Evolutionary conservation across 306 rosid species (phyloP).

Genomic region (Quercus glauca): DNA sequence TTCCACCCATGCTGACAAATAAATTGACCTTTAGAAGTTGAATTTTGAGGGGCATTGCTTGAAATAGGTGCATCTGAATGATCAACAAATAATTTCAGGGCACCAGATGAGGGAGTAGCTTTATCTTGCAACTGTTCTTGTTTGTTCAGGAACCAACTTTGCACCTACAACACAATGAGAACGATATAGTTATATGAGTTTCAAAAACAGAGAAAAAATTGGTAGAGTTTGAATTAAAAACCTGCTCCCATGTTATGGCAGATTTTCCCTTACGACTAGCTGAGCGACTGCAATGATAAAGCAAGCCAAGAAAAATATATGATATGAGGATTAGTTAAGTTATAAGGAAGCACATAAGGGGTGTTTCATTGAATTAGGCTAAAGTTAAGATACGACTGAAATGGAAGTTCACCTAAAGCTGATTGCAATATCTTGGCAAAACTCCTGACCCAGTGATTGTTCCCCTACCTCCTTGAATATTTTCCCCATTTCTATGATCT

Average conservation of each 20-base stretch:
- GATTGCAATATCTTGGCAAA: constrained; percentile 37
- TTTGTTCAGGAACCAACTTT: constrained; percentile 41
- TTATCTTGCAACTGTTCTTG: constrained; percentile 20
- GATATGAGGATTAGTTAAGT: background rate
- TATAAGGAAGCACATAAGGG: background rate
- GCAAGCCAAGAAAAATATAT: background rate
- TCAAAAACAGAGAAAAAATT: background rate
- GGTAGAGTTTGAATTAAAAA: background rate
- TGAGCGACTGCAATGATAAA: constrained; percentile 25
- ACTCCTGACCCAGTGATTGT: constrained; percentile 28
- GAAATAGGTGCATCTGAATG: constrained; percentile 34
- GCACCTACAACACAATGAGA: constrained; percentile 33
- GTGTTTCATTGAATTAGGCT: background rate
- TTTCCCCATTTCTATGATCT: constrained; percentile 37
- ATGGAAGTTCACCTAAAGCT: constrained; percentile 34
- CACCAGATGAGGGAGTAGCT: constrained; percentile 20
- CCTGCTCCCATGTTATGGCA: constrained; percentile 37
- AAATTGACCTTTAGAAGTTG: constrained; percentile 37
- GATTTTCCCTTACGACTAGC: constrained; percentile 37
- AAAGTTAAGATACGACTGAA: background rate
- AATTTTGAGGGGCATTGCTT: constrained; percentile 24
- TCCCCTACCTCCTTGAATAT: constrained; percentile 26
- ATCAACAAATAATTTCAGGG: constrained; percentile 37
- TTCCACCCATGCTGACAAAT: constrained; percentile 7
- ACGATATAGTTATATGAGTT: background rate